phyloP scores from a whole-genome alignment of 768 basidiomycete species.

The Daedalea quercina region DNA sequence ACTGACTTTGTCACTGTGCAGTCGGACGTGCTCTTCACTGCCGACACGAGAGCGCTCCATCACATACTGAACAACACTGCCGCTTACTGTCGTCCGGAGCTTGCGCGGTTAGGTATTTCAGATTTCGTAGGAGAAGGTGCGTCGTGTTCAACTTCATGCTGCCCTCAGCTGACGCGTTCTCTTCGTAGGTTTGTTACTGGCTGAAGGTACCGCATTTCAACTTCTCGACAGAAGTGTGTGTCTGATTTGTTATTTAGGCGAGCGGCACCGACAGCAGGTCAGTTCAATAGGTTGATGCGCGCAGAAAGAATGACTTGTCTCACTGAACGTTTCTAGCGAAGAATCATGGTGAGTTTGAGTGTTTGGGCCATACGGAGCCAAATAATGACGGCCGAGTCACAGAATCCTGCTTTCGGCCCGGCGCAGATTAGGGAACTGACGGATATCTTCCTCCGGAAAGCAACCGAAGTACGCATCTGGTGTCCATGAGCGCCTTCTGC shows the following conservation, averaged over 20 bases:
- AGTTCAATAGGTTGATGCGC: background rate
- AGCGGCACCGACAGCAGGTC: background rate
- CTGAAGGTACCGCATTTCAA: background rate
- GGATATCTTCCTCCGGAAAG: constrained; percentile 47
- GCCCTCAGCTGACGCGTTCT: background rate
- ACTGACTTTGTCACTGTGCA: background rate
- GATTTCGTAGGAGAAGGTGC: background rate
- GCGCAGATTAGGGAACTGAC: constrained; percentile 52
- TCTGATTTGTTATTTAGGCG: background rate
- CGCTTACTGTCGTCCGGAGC: background rate
- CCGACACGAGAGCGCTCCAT: background rate
- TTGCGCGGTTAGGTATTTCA: background rate
- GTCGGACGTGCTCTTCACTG: background rate
- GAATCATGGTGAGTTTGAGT: constrained; percentile 28
- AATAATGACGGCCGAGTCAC: background rate
- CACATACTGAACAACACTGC: background rate
- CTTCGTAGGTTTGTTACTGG: background rate
- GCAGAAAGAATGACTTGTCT: background rate
- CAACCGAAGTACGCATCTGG: constrained; percentile 39
- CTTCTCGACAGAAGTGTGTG: background rate
- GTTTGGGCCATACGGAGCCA: no score
- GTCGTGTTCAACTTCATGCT: background rate
- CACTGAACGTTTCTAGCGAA: constrained; percentile 2
- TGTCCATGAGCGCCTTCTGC: background rate
- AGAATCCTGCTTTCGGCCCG: constrained; percentile 64